Evolutionary conservation across 495 filamentous ascomycete species (phyloP), one percentile per base, ranked within the genome.

Genomic region (Parmelia sp.): DNA sequence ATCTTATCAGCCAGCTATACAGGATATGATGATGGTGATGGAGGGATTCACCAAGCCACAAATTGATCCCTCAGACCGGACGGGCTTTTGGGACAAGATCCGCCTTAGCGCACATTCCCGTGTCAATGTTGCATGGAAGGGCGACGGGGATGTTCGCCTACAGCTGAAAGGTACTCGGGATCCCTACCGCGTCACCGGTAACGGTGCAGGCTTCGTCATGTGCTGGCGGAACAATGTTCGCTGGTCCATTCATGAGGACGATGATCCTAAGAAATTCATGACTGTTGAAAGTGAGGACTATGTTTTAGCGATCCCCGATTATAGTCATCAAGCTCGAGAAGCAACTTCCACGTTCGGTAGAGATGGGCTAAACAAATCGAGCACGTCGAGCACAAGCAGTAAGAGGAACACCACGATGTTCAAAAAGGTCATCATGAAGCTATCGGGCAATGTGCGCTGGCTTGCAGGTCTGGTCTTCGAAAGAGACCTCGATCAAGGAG

Each of bases 1-100:
- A 63, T 96, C 94, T 0, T 97, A 97, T 71, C 94, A 99, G 66
- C 94, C 94, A 33, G 95, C 92, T 15, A 97, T 99, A 61, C 94
- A 99, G 74, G 94, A 99, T 70, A 96, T 97, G 90, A 99, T 99
- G 94, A 96, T 97, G 85, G 91, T 95, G 31, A 90, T 99, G 64
- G 94, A 99, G 78, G 89, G 89, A 0, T 96, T 99, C 76, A 96
- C 92, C 14, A 99, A 97, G 69, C 90, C 91, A 7, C 91, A 95
- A 67, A 79, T 96, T 45, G 94, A 97, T 75, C 89, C 90, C 8
- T 97, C 93, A 1, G 94, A 99, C 47, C 84, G 90, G 51, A 90
- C 91, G 57, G 94, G 94, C 11, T 99, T 99, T 78, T 99, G 94
- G 94, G 94, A 99, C 74, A 99, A 99, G 80, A 96, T 99, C 39